Conservation (phyloP, 495 filamentous ascomycete species). For the Letharia columbiana region DNA sequence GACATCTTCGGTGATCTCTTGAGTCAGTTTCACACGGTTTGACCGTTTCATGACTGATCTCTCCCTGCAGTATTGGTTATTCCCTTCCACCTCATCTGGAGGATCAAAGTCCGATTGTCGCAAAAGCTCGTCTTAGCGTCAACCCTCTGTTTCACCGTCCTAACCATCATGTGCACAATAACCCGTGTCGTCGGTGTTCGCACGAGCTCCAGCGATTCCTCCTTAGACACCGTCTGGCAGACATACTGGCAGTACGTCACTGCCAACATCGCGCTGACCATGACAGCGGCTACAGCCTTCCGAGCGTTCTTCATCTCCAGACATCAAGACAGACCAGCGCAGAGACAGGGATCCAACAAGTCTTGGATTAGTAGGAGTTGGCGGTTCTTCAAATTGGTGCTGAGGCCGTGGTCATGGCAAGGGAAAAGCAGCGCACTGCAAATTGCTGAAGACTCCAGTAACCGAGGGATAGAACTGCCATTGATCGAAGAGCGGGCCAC, state of each 20-base stretch:
- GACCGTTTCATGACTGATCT: neutral
- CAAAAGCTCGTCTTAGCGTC: slow-evolving; percentile 24
- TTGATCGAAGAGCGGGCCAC: slow-evolving; percentile 11
- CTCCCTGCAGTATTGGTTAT: slow-evolving; percentile 22
- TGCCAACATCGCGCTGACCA: slow-evolving; percentile 20
- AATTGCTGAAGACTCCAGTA: neutral
- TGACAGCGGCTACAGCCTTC: slow-evolving; percentile 22
- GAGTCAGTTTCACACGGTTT: slow-evolving; percentile 13
- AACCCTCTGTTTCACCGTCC: slow-evolving; percentile 23
- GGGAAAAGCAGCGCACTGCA: neutral
- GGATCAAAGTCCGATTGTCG: slow-evolving; percentile 16
- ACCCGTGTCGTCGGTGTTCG: slow-evolving; percentile 17
- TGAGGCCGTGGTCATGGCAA: slow-evolving; percentile 5
- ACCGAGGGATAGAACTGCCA: neutral
- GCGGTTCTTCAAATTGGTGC: neutral
- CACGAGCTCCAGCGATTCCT: neutral
- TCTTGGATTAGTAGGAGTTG: neutral
- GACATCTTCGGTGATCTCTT: slow-evolving; percentile 23
- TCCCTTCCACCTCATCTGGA: slow-evolving; percentile 22
- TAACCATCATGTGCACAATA: slow-evolving; percentile 19
- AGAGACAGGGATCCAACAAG: neutral
- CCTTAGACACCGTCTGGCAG: slow-evolving; percentile 22
- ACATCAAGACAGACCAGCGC: neutral
- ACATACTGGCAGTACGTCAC: slow-evolving; percentile 22
- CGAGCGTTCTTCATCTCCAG: slow-evolving; percentile 23